Evolutionary conservation across 2,329 filamentous ascomycete species (phyloP).

Genomic region (Chrysoporthe puriensis): DNA sequence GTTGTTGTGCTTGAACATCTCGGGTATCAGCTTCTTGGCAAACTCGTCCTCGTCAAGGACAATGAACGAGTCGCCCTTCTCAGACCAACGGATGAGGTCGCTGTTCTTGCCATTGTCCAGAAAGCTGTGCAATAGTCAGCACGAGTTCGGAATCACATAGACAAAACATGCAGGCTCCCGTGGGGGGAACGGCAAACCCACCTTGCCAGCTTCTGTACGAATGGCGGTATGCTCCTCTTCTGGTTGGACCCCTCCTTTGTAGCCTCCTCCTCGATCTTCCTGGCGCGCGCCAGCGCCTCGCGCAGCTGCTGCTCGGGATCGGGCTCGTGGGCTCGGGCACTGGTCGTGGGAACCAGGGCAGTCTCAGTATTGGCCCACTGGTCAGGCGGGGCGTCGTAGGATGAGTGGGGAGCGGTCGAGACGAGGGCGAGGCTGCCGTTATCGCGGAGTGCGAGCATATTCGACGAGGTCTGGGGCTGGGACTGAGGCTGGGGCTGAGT

Average conservation of each 20-base stretch:
- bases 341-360: slow-evolving; percentile 41
- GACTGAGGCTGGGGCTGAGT: slow-evolving; percentile 33
- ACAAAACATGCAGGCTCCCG: slow-evolving; percentile 15
- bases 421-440: slow-evolving; percentile 58
- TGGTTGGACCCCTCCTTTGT: slow-evolving; percentile 68
- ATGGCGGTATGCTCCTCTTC: slow-evolving; percentile 72
- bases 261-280: slow-evolving; percentile 80
- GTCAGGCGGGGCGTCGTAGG: slow-evolving; percentile 36
- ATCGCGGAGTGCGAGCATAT: slow-evolving; percentile 56
- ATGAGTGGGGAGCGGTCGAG: slow-evolving; percentile 43
- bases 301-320: slow-evolving; percentile 74
- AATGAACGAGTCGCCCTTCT: slow-evolving; percentile 94
- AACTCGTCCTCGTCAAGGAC: slow-evolving; percentile 98
- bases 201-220: slow-evolving; percentile 98
- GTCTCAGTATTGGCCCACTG: slow-evolving; percentile 47
- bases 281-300: slow-evolving; percentile 46
- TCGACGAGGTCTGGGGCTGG: slow-evolving; percentile 41
- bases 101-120: slow-evolving; percentile 92
- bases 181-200: slow-evolving; percentile 47
- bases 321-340: slow-evolving; percentile 49
- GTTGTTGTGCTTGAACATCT: slow-evolving; percentile 99
- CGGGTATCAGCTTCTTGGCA: slow-evolving; percentile 93
- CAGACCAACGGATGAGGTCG: slow-evolving; percentile 94
- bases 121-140: slow-evolving; percentile 64
- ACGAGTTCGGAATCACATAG: neutral